Evolutionary conservation across 2,329 filamentous ascomycete species (phyloP).

Genomic region (Coniochaeta pulveracea): DNA sequence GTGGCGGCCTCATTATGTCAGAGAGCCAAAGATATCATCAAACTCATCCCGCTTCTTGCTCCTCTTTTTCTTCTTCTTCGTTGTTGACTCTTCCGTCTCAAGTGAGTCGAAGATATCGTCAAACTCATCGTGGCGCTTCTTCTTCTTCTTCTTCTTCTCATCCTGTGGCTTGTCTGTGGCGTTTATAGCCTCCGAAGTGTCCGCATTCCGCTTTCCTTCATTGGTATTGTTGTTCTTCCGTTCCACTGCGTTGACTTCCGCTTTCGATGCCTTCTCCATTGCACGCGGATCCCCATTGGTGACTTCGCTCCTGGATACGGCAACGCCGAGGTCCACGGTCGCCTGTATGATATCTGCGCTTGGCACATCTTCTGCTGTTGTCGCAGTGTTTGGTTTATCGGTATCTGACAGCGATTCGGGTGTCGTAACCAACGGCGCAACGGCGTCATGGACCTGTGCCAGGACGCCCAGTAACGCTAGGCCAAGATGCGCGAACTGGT

Average conservation of each 20-base stretch:
- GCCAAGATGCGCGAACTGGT: constrained; percentile 61
- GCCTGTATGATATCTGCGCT: constrained; percentile 10
- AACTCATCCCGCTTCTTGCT: constrained; percentile 43
- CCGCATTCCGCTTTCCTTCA: no score
- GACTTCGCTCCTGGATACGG: constrained; percentile 1
- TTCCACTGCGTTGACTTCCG: background rate
- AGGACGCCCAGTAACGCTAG: constrained; percentile 55
- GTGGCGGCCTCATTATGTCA: constrained; percentile 36
- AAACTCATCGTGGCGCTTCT: constrained; percentile 41
- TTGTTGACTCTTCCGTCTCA: constrained; percentile 18
- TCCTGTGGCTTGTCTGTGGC: constrained; percentile 19
- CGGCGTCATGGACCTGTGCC: constrained; percentile 40
- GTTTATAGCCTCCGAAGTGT: background rate
- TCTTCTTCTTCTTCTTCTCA: constrained; percentile 28
- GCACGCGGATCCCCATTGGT: background rate
- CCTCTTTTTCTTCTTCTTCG: constrained; percentile 44
- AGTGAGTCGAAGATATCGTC: constrained; percentile 57
- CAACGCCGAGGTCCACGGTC: background rate
- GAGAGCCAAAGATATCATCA: constrained; percentile 58
- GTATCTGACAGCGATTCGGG: no score
- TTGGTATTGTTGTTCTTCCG: no score
- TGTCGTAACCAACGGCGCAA: constrained; percentile 21
- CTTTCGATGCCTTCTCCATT: background rate
- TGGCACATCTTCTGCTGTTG: no score
- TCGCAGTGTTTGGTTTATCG: no score